A percentile compares a stretch with the other conserved stretches of the same genome.
These are phyloP conservation scores for Closterium sp. DNA, from an alignment of 139 green algal genomes.

Conservation along the genomic window DNA sequence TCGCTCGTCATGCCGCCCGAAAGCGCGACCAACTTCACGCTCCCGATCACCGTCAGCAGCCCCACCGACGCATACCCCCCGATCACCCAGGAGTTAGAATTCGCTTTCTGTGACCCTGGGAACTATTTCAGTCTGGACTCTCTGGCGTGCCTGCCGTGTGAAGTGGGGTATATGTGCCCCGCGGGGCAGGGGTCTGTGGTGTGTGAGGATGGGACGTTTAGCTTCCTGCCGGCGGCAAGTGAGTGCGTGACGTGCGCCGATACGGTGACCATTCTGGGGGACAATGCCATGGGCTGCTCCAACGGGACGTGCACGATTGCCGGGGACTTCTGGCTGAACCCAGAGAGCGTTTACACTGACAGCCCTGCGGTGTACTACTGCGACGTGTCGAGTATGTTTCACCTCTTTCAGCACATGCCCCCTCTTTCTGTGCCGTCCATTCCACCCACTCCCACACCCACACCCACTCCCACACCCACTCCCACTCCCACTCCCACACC, in stretches of 20 bases:
- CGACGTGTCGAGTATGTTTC: neutral
- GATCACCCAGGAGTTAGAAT: neutral
- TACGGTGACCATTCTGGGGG: neutral
- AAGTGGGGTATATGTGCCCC: neutral
- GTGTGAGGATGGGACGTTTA: neutral
- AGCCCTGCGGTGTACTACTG: neutral
- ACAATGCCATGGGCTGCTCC: neutral
- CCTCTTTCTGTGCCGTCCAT: neutral
- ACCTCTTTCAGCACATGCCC: neutral
- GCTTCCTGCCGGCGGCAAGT: neutral
- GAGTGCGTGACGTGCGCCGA: neutral
- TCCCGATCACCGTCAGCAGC: slow-evolving; percentile 6
- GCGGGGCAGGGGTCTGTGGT: neutral
- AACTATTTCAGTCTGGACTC: neutral
- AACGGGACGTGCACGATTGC: neutral
- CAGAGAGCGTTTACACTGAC: neutral
- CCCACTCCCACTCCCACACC: too few relatives aligned
- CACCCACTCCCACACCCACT: too few relatives aligned
- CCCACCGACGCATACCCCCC: neutral
- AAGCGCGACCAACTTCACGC: neutral
- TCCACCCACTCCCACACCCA: neutral
- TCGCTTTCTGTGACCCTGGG: neutral
- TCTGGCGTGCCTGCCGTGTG: neutral
- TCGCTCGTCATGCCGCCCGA: neutral
- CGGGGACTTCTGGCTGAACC: neutral